Conservation (phyloP, 225 moss, liverwort and hornwort genomes). For the Polytrichum commune region DNA sequence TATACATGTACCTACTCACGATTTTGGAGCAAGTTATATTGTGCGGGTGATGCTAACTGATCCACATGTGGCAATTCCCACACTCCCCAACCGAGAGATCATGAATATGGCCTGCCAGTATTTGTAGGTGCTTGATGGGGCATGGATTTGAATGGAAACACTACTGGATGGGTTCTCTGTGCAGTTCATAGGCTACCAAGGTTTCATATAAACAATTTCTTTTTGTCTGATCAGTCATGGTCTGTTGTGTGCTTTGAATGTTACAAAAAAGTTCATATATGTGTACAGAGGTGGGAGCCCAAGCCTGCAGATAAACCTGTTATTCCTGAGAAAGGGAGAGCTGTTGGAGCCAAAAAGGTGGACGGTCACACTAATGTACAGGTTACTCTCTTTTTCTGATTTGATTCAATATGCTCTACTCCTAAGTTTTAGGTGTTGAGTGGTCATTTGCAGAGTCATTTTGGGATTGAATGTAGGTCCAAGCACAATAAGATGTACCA, state of each 20-base stretch:
- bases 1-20: no score
- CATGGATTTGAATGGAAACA: no score
- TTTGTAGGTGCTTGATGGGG: no score
- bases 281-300: constrained; percentile 62
- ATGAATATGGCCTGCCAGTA: no score
- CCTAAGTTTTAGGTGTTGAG: background rate
- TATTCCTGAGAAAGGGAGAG: constrained; percentile 39
- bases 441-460: background rate
- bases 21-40: no score
- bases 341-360: constrained; percentile 36
- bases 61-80: no score
- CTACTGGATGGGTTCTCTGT: background rate
- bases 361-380: constrained; percentile 19
- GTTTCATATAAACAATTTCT: background rate
- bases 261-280: constrained; percentile 25
- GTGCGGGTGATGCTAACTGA: no score
- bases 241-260: constrained; percentile 16
- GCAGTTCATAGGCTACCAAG: background rate
- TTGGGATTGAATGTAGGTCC: no score
- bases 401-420: background rate
- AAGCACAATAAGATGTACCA: no score
- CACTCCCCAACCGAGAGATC: no score
- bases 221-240: constrained; percentile 7
- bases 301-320: constrained; percentile 42
- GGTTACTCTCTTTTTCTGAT: background rate